Conservation (phyloP, 2,329 filamentous ascomycete genomes). For the Clathrospora elynae region DNA sequence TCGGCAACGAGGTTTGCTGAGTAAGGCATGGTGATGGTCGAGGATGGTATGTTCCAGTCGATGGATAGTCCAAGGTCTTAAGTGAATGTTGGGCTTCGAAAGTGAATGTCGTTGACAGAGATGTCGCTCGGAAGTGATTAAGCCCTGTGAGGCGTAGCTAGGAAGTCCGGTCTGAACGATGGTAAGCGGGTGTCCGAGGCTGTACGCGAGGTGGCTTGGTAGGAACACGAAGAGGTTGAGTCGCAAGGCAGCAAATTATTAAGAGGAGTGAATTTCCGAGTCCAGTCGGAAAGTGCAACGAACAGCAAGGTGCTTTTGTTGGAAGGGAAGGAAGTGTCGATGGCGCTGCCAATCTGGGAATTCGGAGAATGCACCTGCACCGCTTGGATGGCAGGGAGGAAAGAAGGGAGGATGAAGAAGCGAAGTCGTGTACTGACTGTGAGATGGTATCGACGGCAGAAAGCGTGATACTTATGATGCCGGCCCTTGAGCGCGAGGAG, state of each 20-base stretch:
- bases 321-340: slow-evolving; percentile 27
- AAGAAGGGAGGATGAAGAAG: slow-evolving; percentile 31
- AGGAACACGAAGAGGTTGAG: slow-evolving; percentile 35
- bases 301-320: slow-evolving; percentile 28
- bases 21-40: slow-evolving; percentile 51
- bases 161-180: slow-evolving; percentile 36
- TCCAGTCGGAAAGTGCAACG: slow-evolving; percentile 23
- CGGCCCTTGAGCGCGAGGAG: slow-evolving; percentile 21
- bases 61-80: slow-evolving; percentile 23
- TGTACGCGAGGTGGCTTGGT: slow-evolving; percentile 39
- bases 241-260: slow-evolving; percentile 34
- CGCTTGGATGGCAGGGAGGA: slow-evolving; percentile 35
- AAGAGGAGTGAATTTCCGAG: slow-evolving; percentile 36
- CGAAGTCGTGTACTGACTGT: slow-evolving; percentile 41
- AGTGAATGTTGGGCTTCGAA: slow-evolving; percentile 18
- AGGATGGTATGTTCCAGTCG: slow-evolving; percentile 21
- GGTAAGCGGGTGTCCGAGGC: slow-evolving; percentile 45
- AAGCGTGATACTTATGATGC: slow-evolving; percentile 41
- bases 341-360: slow-evolving; percentile 41
- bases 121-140: slow-evolving; percentile 24
- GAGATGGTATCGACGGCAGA: slow-evolving; percentile 32
- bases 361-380: slow-evolving; percentile 35
- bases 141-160: slow-evolving; percentile 39
- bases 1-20: slow-evolving; percentile 51
- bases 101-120: slow-evolving; percentile 9